These are phyloP conservation scores for Drechslera avenae DNA, from an alignment of 2,329 filamentous ascomycete species.

Conservation along the genomic window DNA sequence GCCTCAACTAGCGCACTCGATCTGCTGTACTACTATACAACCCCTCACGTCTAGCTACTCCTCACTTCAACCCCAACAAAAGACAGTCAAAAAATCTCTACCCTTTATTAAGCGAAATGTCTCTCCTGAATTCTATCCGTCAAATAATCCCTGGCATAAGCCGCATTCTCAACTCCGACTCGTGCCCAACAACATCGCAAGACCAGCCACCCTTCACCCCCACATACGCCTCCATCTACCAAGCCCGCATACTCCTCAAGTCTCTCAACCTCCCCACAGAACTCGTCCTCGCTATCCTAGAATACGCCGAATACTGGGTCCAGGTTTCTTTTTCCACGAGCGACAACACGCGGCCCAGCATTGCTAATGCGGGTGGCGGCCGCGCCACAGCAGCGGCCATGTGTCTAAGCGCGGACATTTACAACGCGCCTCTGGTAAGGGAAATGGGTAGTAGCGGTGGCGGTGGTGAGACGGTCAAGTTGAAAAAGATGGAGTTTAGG, in stretches of 20 bases:
- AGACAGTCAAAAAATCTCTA: no score
- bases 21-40: no score
- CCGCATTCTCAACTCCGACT: constrained; percentile 21
- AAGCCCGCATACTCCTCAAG: constrained; percentile 29
- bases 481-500: constrained; percentile 32
- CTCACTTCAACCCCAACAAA: no score
- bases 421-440: constrained; percentile 11
- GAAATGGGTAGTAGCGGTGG: constrained; percentile 2
- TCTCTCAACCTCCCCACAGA: constrained; percentile 35
- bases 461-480: constrained; percentile 22
- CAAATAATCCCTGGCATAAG: not conserved
- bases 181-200: not conserved
- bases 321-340: constrained; percentile 4
- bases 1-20: no score
- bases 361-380: constrained; percentile 6
- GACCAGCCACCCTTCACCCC: constrained; percentile 7
- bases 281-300: constrained; percentile 36
- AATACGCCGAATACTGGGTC: constrained; percentile 36
- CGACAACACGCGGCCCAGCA: not conserved
- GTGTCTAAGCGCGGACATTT: constrained; percentile 24
- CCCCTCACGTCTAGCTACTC: no score
- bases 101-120: no score
- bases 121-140: not conserved
- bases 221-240: constrained; percentile 32
- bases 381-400: constrained; percentile 17